A percentile compares a stretch with the other conserved stretches of the same genome.
Conservation (phyloP, 768 basidiomycete species). For the Leccinum obscurum region DNA sequence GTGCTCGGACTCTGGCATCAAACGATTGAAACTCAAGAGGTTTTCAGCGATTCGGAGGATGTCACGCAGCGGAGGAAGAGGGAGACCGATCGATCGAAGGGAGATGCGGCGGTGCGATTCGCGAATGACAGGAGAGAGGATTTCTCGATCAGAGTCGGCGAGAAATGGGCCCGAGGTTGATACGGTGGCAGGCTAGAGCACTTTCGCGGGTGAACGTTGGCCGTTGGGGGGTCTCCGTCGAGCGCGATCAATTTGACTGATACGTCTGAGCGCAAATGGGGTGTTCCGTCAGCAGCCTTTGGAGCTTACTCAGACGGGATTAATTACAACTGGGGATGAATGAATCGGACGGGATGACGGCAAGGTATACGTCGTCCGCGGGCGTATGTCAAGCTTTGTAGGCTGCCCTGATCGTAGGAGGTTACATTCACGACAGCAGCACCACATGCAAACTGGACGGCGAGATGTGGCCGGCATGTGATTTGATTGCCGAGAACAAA, state of each 20-base stretch:
- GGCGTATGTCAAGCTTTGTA: background rate
- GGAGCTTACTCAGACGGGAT: conserved; percentile 1
- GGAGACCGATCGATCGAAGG: background rate
- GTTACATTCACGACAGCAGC: background rate
- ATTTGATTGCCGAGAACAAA: conserved; percentile 6
- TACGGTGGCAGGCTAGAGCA: conserved; percentile 3
- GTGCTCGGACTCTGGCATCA: conserved; percentile 12
- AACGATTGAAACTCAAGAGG: background rate
- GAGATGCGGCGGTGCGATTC: background rate
- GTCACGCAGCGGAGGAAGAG: background rate
- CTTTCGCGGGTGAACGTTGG: conserved; percentile 10
- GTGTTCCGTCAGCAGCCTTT: conserved; percentile 9
- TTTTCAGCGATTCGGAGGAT: background rate
- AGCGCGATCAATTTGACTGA: background rate
- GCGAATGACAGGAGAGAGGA: conserved; percentile 7
- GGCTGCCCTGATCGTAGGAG: conserved; percentile 7
- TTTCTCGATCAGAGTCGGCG: conserved; percentile 17
- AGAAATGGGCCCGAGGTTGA: background rate
- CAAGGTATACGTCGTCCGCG: background rate
- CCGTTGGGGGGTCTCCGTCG: background rate
- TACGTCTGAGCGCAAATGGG: background rate
- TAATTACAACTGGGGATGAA: background rate
- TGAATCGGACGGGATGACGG: background rate
- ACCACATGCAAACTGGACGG: background rate
- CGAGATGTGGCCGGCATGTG: background rate